Evolutionary conservation across 2,329 filamentous ascomycete species (phyloP).

Genomic region (Didymella exigua): DNA sequence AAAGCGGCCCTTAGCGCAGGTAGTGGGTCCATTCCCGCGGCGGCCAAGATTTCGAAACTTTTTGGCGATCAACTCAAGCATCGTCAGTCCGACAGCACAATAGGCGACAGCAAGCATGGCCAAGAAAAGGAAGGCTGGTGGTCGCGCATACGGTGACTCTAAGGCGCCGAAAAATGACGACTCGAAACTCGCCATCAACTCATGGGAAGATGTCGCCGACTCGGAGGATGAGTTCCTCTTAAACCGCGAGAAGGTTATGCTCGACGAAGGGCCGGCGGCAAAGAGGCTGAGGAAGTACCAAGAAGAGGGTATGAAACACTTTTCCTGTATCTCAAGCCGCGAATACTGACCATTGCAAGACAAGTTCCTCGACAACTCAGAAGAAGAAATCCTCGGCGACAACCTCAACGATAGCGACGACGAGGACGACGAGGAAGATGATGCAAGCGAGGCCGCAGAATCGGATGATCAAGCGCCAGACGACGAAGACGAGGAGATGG

Average conservation of each 20-base stretch:
- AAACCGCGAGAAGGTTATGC: slow-evolving; percentile 81
- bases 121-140: slow-evolving; percentile 71
- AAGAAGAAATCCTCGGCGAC: slow-evolving; percentile 67
- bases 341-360: slow-evolving; percentile 50
- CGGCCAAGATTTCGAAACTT: slow-evolving; percentile 38
- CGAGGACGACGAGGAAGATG: slow-evolving; percentile 44
- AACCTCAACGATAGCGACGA: slow-evolving; percentile 57
- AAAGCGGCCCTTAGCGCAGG: slow-evolving; percentile 6
- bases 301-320: slow-evolving; percentile 63
- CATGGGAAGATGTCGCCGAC: slow-evolving; percentile 85
- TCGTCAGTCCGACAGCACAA: slow-evolving; percentile 10
- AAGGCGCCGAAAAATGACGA: slow-evolving; percentile 43
- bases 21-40: slow-evolving; percentile 24
- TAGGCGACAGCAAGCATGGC: slow-evolving; percentile 49
- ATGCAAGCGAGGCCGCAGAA: slow-evolving; percentile 41
- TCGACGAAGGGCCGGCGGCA: slow-evolving; percentile 79
- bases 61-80: slow-evolving; percentile 7
- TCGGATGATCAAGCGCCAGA: slow-evolving; percentile 52
- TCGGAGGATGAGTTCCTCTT: slow-evolving; percentile 94
- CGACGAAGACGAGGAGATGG: slow-evolving; percentile 62
- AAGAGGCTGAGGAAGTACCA: slow-evolving; percentile 75
- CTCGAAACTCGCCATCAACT: slow-evolving; percentile 64
- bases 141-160: slow-evolving; percentile 48
- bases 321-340: background rate
- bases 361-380: slow-evolving; percentile 62